Conservation (phyloP, 2,329 filamentous ascomycete genomes). For the Phialemonium atrogriseum region DNA sequence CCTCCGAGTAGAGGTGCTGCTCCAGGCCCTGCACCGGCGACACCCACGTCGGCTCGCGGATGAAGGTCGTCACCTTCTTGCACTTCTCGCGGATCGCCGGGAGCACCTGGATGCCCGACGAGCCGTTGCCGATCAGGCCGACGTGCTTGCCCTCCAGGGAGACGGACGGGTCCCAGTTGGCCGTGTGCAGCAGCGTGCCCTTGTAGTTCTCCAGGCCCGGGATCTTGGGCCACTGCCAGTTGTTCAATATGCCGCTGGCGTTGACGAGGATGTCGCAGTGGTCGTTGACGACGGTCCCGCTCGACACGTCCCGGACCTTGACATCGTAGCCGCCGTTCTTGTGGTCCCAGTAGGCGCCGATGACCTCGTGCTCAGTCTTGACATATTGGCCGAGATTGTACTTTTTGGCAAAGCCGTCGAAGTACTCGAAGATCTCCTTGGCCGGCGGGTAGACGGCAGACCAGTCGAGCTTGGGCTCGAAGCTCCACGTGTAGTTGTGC, state of each 20-base stretch:
- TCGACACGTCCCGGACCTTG: slow-evolving; percentile 1
- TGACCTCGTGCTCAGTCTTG: slow-evolving; percentile 14
- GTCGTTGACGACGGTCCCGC: slow-evolving; percentile 3
- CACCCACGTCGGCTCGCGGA: slow-evolving; percentile 5
- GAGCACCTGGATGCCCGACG: slow-evolving; percentile 19
- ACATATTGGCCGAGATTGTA: slow-evolving; percentile 27
- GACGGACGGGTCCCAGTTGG: slow-evolving; percentile 17
- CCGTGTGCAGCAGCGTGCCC: slow-evolving; percentile 17
- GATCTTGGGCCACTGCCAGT: slow-evolving; percentile 16
- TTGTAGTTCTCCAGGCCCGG: slow-evolving; percentile 18
- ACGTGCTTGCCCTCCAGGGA: slow-evolving; percentile 19
- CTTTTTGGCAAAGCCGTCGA: slow-evolving; percentile 29
- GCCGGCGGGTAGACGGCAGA: slow-evolving; percentile 31
- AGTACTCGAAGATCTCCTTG: slow-evolving; percentile 32
- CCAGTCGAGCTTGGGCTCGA: slow-evolving; percentile 35
- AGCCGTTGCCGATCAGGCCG: slow-evolving; percentile 28
- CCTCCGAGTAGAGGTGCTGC: slow-evolving; percentile 29
- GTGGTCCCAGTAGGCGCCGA: slow-evolving; percentile 22
- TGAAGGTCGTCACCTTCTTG: slow-evolving; percentile 10
- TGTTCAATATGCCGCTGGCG: slow-evolving; percentile 7
- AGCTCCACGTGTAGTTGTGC: slow-evolving; percentile 42
- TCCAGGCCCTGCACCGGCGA: slow-evolving; percentile 25
- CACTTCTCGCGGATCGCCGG: slow-evolving; percentile 7
- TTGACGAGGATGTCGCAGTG: slow-evolving; percentile 4
- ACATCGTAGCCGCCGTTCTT: slow-evolving; percentile 2